Evolutionary conservation across 176 grass and related monocot species (phyloP).

Genomic region (Zea luxurians): DNA sequence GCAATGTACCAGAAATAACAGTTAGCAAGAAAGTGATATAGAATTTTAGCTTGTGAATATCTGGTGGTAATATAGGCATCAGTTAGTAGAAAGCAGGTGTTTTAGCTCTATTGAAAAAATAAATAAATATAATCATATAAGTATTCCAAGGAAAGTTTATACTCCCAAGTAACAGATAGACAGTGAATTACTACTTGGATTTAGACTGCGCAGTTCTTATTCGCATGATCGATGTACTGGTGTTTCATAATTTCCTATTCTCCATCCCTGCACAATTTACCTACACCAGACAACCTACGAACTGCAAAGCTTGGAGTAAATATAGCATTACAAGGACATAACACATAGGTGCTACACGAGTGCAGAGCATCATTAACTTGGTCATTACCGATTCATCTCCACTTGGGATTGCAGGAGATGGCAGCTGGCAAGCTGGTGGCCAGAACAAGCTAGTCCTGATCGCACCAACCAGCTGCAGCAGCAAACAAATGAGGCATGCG

Average conservation of each 20-base stretch:
- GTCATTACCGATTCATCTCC: slow-evolving; percentile 41
- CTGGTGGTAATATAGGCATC: slow-evolving; percentile 2
- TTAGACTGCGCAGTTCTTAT: neutral
- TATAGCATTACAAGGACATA: neutral
- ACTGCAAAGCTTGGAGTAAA: neutral
- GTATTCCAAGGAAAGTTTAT: neutral
- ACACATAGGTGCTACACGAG: neutral
- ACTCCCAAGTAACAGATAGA: neutral
- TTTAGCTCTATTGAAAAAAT: neutral
- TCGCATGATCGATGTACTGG: neutral
- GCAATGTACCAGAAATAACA: slow-evolving; percentile 25
- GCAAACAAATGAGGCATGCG: slow-evolving; percentile 41
- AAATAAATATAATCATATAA: slow-evolving; percentile 5
- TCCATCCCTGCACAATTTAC: neutral
- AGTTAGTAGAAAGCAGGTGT: neutral
- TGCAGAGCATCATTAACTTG: neutral
- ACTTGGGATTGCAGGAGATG: neutral
- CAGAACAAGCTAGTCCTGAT: slow-evolving; percentile 37
- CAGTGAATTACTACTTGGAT: neutral
- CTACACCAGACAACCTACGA: neutral
- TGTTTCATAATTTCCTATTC: neutral
- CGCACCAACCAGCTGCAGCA: slow-evolving; percentile 45
- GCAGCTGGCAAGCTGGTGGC: slow-evolving; percentile 3
- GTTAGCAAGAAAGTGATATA: neutral
- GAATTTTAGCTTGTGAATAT: neutral